Evolutionary conservation across 2,329 filamentous ascomycete species (phyloP), one percentile per base, ranked within the genome.

Genomic region (Pochonia chlamydosporia): DNA sequence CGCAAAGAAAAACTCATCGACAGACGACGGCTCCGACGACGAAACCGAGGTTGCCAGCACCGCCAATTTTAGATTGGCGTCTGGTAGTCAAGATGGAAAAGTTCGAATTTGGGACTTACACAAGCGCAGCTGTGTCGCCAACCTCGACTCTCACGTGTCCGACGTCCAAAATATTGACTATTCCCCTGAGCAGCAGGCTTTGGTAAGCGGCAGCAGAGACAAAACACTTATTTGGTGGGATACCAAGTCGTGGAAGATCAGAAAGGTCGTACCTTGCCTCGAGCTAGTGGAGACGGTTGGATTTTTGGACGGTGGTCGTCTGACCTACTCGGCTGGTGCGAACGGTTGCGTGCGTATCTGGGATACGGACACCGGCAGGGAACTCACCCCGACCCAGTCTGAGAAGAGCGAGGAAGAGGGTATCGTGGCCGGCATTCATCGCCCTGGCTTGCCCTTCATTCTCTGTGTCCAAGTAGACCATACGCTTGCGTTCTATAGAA

Each of bases 191-290:
- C 81, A 90, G 59, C 82, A 92, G 59, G 73, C 82, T 5, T 71
- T 99, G 25, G 76, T 99, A 2, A 93, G 90, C 5, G 89, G 83
- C 18, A 87, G 90, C 62, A 81, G 93, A 68, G 93, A 99, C 70
- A 95, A 96, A 71, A 97, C 93, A 0, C 79, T 93, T 46, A 93
- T 93, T 52, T 78, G 95, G 66, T 99, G 93, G 92, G 87, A 96
- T 66, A 78, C 86, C 18, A 79, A 73, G 54, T 89, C 84, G 20
- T 99, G 93, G 90, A 92, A 91, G 66, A 71, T 82, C 37, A 78
- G 84, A 54, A 86, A 85, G 51, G 85, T 95, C 1, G 82, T 93
- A 36, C 91, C 89, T 11, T 87, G 90, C 18, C 74, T 95, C 30
- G 93, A 99, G 65, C 82, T 86, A 30, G 75, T 97, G 25, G 93